Evolutionary conservation across 805 yeast species (phyloP).

Genomic region (Wickerhamiella sergipiensis): DNA sequence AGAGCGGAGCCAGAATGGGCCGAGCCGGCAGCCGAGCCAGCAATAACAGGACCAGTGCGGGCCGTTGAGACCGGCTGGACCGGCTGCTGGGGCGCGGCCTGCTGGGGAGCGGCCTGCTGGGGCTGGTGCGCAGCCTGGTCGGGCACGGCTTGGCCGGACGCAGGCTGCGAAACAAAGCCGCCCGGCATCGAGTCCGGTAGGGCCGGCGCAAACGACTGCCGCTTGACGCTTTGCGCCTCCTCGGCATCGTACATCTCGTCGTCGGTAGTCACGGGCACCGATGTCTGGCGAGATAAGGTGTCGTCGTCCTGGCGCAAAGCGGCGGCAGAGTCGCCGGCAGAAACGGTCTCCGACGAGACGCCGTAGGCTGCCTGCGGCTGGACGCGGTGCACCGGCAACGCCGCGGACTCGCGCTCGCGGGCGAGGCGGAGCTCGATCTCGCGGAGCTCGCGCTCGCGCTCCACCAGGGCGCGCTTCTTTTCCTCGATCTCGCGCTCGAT

Average conservation of each 20-base stretch:
- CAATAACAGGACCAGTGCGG: too few relatives aligned
- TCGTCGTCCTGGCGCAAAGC: not conserved
- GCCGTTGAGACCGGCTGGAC: too few relatives aligned
- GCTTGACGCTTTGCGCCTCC: not conserved
- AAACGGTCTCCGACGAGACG: not conserved
- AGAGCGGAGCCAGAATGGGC: too few relatives aligned
- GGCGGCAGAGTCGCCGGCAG: not conserved
- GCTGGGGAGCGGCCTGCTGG: too few relatives aligned
- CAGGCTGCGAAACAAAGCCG: too few relatives aligned
- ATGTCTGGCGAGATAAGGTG: not conserved
- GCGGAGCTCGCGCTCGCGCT: slow-evolving; percentile 29
- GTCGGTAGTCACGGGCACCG: not conserved
- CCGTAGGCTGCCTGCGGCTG: not conserved
- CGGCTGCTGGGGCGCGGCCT: too few relatives aligned
- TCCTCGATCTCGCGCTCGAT: slow-evolving; percentile 28
- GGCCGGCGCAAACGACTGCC: not conserved
- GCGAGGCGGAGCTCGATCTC: slow-evolving; percentile 23
- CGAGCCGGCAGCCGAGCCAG: too few relatives aligned
- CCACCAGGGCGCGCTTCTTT: slow-evolving; percentile 23
- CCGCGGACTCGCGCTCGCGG: slow-evolving; percentile 1
- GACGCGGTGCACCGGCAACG: not conserved
- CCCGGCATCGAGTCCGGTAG: not conserved
- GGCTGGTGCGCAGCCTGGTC: too few relatives aligned
- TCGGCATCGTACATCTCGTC: not conserved
- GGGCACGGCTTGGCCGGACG: not conserved